Evolutionary conservation across 345 rosid genomes (phyloP).

Genomic region (Salix exigua): DNA sequence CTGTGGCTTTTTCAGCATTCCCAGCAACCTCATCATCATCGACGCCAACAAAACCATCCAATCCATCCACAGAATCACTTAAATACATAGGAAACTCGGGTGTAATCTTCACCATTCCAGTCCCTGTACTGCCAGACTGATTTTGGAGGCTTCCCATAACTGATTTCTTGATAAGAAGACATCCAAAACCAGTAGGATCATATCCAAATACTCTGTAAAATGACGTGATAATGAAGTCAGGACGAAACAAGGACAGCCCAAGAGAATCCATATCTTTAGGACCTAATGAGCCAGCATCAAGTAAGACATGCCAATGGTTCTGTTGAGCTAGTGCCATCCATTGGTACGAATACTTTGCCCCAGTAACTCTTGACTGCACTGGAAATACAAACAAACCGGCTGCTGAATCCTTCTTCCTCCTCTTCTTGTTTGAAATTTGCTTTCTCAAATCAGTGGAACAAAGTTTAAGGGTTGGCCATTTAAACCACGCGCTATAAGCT

Average conservation of each 20-base stretch:
- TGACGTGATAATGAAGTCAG: conserved; percentile 93
- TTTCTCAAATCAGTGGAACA: conserved; percentile 94
- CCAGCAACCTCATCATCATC: conserved; percentile 51
- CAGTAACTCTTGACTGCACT: conserved; percentile 93
- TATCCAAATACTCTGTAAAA: conserved; percentile 92
- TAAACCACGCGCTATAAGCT: conserved; percentile 86
- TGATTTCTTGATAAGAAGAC: conserved; percentile 93
- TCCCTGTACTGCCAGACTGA: conserved; percentile 82
- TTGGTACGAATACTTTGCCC: conserved; percentile 95
- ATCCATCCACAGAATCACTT: conserved; percentile 83
- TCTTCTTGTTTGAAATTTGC: conserved; percentile 74
- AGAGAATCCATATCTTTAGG: conserved; percentile 99
- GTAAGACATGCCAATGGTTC: conserved; percentile 96
- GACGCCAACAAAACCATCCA: conserved; percentile 55
- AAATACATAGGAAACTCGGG: conserved; percentile 92
- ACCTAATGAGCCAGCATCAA: conserved; percentile 97
- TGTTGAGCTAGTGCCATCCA: conserved; percentile 99
- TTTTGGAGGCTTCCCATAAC: conserved; percentile 92
- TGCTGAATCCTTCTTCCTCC: conserved; percentile 86
- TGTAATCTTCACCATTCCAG: conserved; percentile 95
- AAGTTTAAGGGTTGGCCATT: conserved; percentile 95
- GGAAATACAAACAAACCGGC: conserved; percentile 94
- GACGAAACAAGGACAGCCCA: conserved; percentile 91
- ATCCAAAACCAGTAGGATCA: conserved; percentile 99
- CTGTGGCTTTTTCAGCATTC: conserved; percentile 55